Evolutionary conservation across 2,329 filamentous ascomycete species (phyloP).

Genomic region (Ascochyta rabiei): DNA sequence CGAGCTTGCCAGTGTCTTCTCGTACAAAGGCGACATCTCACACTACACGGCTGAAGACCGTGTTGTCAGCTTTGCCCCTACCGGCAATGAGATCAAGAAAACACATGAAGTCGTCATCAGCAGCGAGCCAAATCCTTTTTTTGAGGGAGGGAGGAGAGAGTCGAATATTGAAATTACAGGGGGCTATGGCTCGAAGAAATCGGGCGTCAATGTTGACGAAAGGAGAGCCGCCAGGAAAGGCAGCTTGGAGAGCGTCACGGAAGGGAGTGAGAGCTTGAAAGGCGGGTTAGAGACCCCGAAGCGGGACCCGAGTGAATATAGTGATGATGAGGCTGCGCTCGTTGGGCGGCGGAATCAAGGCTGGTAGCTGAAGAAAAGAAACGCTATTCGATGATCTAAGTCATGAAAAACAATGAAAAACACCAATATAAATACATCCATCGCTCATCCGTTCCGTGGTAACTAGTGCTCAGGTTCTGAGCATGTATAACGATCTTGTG

Average conservation of each 20-base stretch:
- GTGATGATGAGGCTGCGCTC: constrained; percentile 33
- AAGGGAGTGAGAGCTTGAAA: constrained; percentile 32
- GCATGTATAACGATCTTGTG: too few relatives aligned
- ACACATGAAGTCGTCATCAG: constrained; percentile 36
- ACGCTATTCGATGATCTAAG: neutral
- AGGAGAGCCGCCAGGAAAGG: constrained; percentile 16
- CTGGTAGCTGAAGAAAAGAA: neutral
- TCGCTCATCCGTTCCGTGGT: too few relatives aligned
- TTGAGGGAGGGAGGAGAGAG: constrained; percentile 6
- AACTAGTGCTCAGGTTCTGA: too few relatives aligned
- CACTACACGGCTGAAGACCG: constrained; percentile 17
- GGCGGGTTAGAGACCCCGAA: constrained; percentile 20
- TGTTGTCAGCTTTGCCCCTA: constrained; percentile 28
- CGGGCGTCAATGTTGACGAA: constrained; percentile 20
- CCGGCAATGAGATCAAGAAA: constrained; percentile 39
- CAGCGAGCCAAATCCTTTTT: constrained; percentile 33
- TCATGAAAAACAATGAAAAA: neutral
- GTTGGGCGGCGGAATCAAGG: constrained; percentile 18
- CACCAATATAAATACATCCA: too few relatives aligned
- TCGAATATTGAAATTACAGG: constrained; percentile 21
- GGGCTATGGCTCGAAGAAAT: constrained; percentile 10
- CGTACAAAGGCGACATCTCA: constrained; percentile 20
- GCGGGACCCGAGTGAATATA: constrained; percentile 25
- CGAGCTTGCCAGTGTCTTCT: constrained; percentile 34
- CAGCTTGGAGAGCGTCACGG: constrained; percentile 32